Evolutionary conservation across 2,329 filamentous ascomycete species (phyloP).

Genomic region (Phialophora verrucosa): DNA sequence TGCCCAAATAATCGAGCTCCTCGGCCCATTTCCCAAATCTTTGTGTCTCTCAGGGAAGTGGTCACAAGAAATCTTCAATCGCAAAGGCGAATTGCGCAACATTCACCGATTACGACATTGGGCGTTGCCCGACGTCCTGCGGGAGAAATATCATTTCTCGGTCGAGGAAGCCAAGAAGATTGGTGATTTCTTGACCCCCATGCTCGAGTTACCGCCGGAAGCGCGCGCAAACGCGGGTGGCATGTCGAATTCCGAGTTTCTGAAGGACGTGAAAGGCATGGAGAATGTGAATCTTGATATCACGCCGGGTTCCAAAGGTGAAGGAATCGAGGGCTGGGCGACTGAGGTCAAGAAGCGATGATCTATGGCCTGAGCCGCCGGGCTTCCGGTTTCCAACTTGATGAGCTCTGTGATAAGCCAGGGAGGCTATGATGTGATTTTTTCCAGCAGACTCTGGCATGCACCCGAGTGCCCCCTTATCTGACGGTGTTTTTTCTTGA

Average conservation of each 20-base stretch:
- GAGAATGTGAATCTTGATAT: constrained; percentile 76
- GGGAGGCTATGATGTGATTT: constrained; percentile 1
- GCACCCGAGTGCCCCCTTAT: not conserved
- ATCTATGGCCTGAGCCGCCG: constrained; percentile 19
- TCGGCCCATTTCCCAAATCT: constrained; percentile 90
- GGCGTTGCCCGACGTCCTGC: constrained; percentile 88
- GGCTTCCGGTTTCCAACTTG: not conserved
- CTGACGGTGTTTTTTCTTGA: not conserved
- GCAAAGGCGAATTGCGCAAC: constrained; percentile 94
- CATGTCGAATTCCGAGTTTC: constrained; percentile 84
- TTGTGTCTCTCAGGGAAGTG: constrained; percentile 93
- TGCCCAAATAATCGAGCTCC: constrained; percentile 95
- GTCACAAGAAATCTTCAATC: constrained; percentile 98
- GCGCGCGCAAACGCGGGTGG: constrained; percentile 93
- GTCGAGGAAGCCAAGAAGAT: constrained; percentile 80
- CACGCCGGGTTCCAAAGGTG: constrained; percentile 79
- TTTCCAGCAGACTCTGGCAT: not conserved
- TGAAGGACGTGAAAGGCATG: constrained; percentile 89
- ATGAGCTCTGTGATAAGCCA: not conserved
- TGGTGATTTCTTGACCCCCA: constrained; percentile 81
- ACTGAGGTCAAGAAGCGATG: constrained; percentile 83
- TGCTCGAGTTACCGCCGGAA: constrained; percentile 87
- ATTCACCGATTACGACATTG: constrained; percentile 96
- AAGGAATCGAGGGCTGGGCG: constrained; percentile 94
- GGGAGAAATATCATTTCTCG: constrained; percentile 96